phyloP scores from a whole-genome alignment of 495 filamentous ascomycete species.

The Podospora pseudocomata region DNA sequence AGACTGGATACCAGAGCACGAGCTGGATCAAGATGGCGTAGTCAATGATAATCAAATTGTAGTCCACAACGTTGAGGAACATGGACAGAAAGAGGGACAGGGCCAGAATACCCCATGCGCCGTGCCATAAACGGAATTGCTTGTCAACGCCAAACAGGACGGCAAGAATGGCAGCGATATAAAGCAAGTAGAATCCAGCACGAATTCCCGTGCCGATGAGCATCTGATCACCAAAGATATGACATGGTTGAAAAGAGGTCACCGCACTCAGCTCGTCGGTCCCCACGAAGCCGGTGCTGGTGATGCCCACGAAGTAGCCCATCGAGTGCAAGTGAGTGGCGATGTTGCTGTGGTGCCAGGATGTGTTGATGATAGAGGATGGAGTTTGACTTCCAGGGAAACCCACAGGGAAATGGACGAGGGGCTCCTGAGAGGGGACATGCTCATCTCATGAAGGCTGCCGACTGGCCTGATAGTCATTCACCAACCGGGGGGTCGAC shows the following conservation, averaged over 20 bases:
- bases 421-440: background rate
- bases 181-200: slow-evolving; percentile 33
- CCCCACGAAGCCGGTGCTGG: slow-evolving; percentile 31
- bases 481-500: slow-evolving; percentile 15
- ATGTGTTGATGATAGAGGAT: background rate
- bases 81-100: slow-evolving; percentile 30
- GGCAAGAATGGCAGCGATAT: slow-evolving; percentile 29
- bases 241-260: slow-evolving; percentile 31
- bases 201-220: slow-evolving; percentile 33
- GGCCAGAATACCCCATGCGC: slow-evolving; percentile 30
- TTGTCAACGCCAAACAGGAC: slow-evolving; percentile 32
- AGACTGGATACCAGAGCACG: slow-evolving; percentile 35
- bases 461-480: background rate
- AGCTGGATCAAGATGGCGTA: slow-evolving; percentile 32
- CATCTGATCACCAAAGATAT: slow-evolving; percentile 36
- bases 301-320: slow-evolving; percentile 30
- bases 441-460: background rate
- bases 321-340: slow-evolving; percentile 11
- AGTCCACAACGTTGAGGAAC: slow-evolving; percentile 27
- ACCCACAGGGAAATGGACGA: background rate
- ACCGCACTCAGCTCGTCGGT: slow-evolving; percentile 31
- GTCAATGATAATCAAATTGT: slow-evolving; percentile 32
- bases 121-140: slow-evolving; percentile 34
- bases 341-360: background rate
- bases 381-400: background rate